These are phyloP conservation scores for Sporisorium exsertum DNA, from an alignment of 1,284 basidiomycete genomes.

Conservation along the genomic window DNA sequence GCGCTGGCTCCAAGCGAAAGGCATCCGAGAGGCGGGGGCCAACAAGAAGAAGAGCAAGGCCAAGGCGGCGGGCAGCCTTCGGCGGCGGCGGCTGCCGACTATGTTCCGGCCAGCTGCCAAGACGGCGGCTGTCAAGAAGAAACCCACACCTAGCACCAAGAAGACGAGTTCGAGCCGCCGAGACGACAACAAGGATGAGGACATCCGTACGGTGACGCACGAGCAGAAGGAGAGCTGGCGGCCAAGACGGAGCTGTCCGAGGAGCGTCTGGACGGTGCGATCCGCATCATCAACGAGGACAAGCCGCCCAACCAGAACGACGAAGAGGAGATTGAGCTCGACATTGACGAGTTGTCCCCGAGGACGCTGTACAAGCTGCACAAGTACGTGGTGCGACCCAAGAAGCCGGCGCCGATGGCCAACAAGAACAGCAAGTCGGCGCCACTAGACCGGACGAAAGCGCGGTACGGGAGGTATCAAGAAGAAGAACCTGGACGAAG, in stretches of 20 bases:
- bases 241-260: slow-evolving; percentile 67
- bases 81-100: slow-evolving; percentile 34
- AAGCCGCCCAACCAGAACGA: slow-evolving; percentile 64
- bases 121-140: slow-evolving; percentile 54
- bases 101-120: slow-evolving; percentile 53
- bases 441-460: slow-evolving; percentile 65
- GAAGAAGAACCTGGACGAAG: slow-evolving; percentile 68
- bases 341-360: slow-evolving; percentile 67
- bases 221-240: slow-evolving; percentile 69
- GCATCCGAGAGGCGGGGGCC: slow-evolving; percentile 40
- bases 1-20: slow-evolving; percentile 54
- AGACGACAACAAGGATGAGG: slow-evolving; percentile 57
- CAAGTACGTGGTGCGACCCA: slow-evolving; percentile 67
- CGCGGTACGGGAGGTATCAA: slow-evolving; percentile 67
- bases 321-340: slow-evolving; percentile 69
- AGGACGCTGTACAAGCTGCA: slow-evolving; percentile 68
- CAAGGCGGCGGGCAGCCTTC: slow-evolving; percentile 37
- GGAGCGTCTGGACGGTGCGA: slow-evolving; percentile 67
- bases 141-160: slow-evolving; percentile 35
- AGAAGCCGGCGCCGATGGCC: slow-evolving; percentile 50
- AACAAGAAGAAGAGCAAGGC: slow-evolving; percentile 51
- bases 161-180: slow-evolving; percentile 48
- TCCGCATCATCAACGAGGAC: slow-evolving; percentile 69
- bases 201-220: slow-evolving; percentile 66
- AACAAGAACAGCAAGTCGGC: slow-evolving; percentile 54